Evolutionary conservation across 495 filamentous ascomycete species (phyloP), one percentile per base, ranked within the genome.

Genomic region (Xylaria curta): DNA sequence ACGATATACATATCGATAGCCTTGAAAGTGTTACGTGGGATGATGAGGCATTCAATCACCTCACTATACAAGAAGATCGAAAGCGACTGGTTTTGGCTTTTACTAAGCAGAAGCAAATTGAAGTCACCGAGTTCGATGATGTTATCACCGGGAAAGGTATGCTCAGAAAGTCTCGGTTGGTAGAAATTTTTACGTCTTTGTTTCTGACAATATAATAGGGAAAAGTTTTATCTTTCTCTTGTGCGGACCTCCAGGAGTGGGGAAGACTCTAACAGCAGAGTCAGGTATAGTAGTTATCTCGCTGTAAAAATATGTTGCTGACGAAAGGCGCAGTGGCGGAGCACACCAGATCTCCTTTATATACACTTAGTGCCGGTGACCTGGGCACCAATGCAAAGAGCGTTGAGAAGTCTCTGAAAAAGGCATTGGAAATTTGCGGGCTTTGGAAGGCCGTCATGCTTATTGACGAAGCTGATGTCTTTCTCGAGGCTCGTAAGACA

Each of bases 251-350:
- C 54, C 54, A 13, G 54, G 54, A 58, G 54, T 58, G 13, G 54
- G 54, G 13, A 58, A 58, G 54, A 58, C 54, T 15, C 54, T 58
- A 28, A 58, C 54, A 33, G 54, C 54, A 33, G 54, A 58, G 54
- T 58, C 54, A 17, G 54, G 54, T 33, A 58, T 33, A 4, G 2
- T 9, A 58, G 4, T 33, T 33, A 33, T 33, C 5, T 58, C 54
- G 13, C 4, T 7, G 13, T 31, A 9, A 58, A 15, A 13, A 9
- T 6, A 58, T 15, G n/a, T 58, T 31, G 28, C 54, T 58, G 26
- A 58, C 13, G 24, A 53, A 58, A 17, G 54, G 9, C 13, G 7
- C 26, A 58, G 54, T 58, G 2, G 54, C 54, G 54, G 54, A 58
- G 54, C 54, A 15, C 12, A 58, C 28, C 5, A 58, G 26, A 33